A percentile compares a stretch with the other conserved stretches of the same genome.
These are phyloP conservation scores for Sedum album DNA, from an alignment of 164 flowering plant species.

Conservation along the genomic window DNA sequence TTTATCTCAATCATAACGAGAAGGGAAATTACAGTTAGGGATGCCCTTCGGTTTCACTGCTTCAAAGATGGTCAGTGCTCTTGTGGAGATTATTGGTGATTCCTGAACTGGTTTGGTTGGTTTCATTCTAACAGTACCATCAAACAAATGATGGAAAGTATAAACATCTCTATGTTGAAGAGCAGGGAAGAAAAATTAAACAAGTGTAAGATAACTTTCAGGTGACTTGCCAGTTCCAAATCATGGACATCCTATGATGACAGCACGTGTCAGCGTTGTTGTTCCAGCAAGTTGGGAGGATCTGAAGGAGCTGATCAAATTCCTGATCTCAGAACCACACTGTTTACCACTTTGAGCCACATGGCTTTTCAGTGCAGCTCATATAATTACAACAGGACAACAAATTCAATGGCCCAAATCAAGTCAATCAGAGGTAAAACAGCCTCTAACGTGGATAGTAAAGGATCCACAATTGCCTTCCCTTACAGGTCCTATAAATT, in stretches of 20 bases:
- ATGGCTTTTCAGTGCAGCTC: not conserved
- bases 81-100: slow-evolving; percentile 81
- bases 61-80: slow-evolving; percentile 69
- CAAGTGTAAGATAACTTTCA: too few relatives aligned
- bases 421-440: not conserved
- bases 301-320: too few relatives aligned
- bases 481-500: not conserved
- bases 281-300: not conserved
- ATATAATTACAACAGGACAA: not conserved
- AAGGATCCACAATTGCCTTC: not conserved
- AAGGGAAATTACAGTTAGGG: slow-evolving; percentile 74
- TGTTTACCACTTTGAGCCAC: not conserved
- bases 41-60: slow-evolving; percentile 64
- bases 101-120: not conserved
- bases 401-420: not conserved
- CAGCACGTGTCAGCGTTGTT: too few relatives aligned
- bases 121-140: not conserved
- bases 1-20: slow-evolving; percentile 45
- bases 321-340: not conserved
- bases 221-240: too few relatives aligned
- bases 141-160: not conserved
- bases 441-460: not conserved
- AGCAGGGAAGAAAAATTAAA: too few relatives aligned
- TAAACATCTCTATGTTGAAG: not conserved
- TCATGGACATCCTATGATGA: too few relatives aligned